A percentile compares a stretch with the other conserved stretches of the same genome.
Conservation (phyloP, 2,329 filamentous ascomycete species). For the Fusarium veterinarium region DNA sequence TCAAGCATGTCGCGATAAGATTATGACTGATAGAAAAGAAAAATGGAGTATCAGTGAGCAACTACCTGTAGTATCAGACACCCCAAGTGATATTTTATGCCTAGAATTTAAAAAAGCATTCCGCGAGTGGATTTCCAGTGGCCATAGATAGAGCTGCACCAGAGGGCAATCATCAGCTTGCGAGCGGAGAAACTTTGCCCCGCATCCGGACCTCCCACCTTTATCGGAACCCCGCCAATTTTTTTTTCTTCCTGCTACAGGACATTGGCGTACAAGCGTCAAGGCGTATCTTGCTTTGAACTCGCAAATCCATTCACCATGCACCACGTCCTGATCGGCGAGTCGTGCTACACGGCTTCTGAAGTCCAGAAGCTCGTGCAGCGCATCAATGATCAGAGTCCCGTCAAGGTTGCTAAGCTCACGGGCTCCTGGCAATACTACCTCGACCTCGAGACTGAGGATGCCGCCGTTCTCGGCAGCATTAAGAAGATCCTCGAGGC, state of each 20-base stretch:
- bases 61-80: not conserved
- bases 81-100: not conserved
- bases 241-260: constrained; percentile 39
- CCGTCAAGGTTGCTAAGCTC: constrained; percentile 60
- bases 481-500: constrained; percentile 60
- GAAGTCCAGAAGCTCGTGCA: constrained; percentile 58
- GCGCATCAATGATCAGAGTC: constrained; percentile 57
- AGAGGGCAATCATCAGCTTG: not conserved
- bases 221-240: constrained; percentile 38
- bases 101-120: not conserved
- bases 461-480: constrained; percentile 54
- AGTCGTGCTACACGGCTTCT: constrained; percentile 62
- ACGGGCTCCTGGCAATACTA: constrained; percentile 73
- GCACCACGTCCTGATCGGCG: constrained; percentile 54
- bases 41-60: not conserved
- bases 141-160: not conserved
- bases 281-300: constrained; percentile 45
- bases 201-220: constrained; percentile 29
- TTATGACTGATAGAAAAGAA: not conserved
- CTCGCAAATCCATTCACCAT: constrained; percentile 45
- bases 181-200: constrained; percentile 35
- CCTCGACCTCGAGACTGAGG: constrained; percentile 65
- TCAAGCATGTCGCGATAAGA: not conserved
- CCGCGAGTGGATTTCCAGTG: not conserved
- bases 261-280: constrained; percentile 34